These are phyloP conservation scores for Stevia rebaudiana DNA, from an alignment of 140 eudicot species.

Conservation along the genomic window DNA sequence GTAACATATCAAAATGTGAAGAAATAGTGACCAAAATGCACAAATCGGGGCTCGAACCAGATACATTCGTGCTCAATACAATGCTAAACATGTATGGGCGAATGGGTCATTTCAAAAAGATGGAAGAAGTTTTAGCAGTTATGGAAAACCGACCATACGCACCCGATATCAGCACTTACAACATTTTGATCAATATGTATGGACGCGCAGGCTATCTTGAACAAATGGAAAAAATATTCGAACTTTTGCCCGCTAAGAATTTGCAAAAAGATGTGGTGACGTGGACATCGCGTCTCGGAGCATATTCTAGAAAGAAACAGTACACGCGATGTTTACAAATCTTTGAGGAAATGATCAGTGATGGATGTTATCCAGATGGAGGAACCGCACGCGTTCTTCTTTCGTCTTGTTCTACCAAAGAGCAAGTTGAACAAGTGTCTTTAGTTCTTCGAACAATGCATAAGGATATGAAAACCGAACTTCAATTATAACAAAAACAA, in stretches of 20 bases:
- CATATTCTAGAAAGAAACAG: slow-evolving; percentile 79
- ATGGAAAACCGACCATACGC: slow-evolving; percentile 53
- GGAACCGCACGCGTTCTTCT: slow-evolving; percentile 88
- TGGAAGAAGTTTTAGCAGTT: slow-evolving; percentile 75
- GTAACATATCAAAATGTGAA: slow-evolving; percentile 68
- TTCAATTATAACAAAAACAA: neutral
- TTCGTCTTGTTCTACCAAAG: slow-evolving; percentile 72
- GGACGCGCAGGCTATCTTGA: slow-evolving; percentile 82
- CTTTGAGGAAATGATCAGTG: slow-evolving; percentile 77
- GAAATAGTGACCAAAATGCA: slow-evolving; percentile 69
- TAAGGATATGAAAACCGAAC: slow-evolving; percentile 37
- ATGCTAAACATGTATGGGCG: slow-evolving; percentile 79
- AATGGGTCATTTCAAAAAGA: slow-evolving; percentile 68
- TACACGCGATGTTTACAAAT: slow-evolving; percentile 62
- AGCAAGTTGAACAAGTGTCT: slow-evolving; percentile 83
- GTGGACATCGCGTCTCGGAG: slow-evolving; percentile 90
- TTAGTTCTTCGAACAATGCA: slow-evolving; percentile 74
- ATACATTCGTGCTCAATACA: slow-evolving; percentile 67
- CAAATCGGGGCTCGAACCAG: slow-evolving; percentile 63
- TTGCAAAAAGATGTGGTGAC: slow-evolving; percentile 70
- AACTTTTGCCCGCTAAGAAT: slow-evolving; percentile 34
- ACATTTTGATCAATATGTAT: slow-evolving; percentile 74
- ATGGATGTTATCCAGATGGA: slow-evolving; percentile 91
- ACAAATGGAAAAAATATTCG: slow-evolving; percentile 72
- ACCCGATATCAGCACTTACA: slow-evolving; percentile 81